Conservation (phyloP, 1,139 yeast species). For the Kluyveromyces sp. region DNA sequence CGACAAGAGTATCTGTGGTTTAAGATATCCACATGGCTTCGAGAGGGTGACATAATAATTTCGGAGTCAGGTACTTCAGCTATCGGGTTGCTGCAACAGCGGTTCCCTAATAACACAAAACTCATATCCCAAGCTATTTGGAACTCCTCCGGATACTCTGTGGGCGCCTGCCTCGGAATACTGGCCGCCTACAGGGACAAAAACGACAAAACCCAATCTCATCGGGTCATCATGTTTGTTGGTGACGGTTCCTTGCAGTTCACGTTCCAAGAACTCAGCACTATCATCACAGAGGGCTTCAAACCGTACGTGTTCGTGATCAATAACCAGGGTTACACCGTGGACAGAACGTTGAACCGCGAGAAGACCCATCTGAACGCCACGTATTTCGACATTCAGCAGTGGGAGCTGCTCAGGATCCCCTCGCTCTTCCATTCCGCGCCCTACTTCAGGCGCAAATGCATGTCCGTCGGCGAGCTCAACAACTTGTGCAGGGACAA, state of each 20-base stretch:
- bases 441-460: slow-evolving; percentile 52
- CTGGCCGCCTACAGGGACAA: slow-evolving; percentile 69
- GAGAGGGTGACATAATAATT: slow-evolving; percentile 68
- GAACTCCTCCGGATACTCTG: slow-evolving; percentile 85
- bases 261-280: slow-evolving; percentile 78
- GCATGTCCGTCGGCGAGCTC: slow-evolving; percentile 47
- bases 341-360: slow-evolving; percentile 79
- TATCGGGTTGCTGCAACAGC: slow-evolving; percentile 72
- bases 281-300: slow-evolving; percentile 69
- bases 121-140: slow-evolving; percentile 84
- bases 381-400: slow-evolving; percentile 69
- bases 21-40: slow-evolving; percentile 64
- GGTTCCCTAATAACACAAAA: slow-evolving; percentile 59
- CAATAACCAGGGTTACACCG: slow-evolving; percentile 82
- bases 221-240: slow-evolving; percentile 69
- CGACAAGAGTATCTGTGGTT: slow-evolving; percentile 83
- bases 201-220: slow-evolving; percentile 17
- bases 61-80: slow-evolving; percentile 90
- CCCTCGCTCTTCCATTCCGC: slow-evolving; percentile 64
- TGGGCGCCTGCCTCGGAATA: slow-evolving; percentile 81
- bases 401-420: slow-evolving; percentile 68
- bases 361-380: slow-evolving; percentile 47
- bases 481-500: slow-evolving; percentile 37
- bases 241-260: slow-evolving; percentile 90
- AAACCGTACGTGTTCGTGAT: slow-evolving; percentile 74